Conservation (phyloP, 495 filamentous ascomycete species). For the Neurospora sp. region DNA sequence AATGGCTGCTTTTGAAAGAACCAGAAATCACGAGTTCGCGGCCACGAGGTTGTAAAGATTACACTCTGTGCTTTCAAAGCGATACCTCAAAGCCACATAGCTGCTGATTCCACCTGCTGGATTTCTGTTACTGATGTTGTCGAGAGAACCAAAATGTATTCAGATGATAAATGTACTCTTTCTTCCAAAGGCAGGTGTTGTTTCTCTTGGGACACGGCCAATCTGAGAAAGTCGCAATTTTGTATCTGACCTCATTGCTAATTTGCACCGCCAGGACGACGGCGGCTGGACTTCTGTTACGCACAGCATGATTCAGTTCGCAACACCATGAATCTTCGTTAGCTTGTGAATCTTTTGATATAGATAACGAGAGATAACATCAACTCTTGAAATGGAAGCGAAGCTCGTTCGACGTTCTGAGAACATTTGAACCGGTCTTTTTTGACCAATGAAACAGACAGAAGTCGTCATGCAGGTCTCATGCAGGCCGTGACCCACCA, state of each 20-base stretch:
- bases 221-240: background rate
- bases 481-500: background rate
- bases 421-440: background rate
- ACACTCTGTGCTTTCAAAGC: background rate
- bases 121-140: background rate
- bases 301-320: background rate
- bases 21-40: background rate
- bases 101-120: background rate
- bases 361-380: background rate
- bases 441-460: background rate
- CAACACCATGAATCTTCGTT: background rate
- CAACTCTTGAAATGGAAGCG: background rate
- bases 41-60: background rate
- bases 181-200: background rate
- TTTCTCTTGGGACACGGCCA: background rate
- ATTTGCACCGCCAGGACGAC: background rate
- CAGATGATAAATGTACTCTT: background rate
- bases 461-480: background rate
- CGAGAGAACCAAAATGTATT: background rate
- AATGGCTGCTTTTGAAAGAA: background rate
- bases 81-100: background rate
- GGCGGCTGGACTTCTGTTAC: background rate
- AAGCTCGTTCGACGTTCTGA: background rate
- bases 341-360: background rate
- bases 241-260: background rate